Evolutionary conservation across 2,329 filamentous ascomycete genomes (phyloP).

Genomic region (Chaetomium globosum): DNA sequence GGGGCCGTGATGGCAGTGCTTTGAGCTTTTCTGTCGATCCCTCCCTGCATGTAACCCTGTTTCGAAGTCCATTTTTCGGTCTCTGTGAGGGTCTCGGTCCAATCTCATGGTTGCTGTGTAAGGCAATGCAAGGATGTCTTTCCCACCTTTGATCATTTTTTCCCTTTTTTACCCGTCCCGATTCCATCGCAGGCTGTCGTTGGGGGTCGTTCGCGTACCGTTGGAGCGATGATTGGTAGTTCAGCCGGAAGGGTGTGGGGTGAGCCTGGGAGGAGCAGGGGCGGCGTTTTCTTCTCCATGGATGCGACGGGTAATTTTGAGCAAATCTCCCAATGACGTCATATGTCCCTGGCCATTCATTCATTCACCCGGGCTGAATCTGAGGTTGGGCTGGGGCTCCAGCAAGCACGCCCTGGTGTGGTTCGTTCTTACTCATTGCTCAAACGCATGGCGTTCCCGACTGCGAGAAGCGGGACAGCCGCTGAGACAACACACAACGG

Average conservation of each 20-base stretch:
- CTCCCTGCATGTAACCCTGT: neutral
- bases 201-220: neutral
- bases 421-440: neutral
- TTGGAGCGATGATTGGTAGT: neutral
- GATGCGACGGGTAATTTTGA: neutral
- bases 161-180: neutral
- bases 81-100: neutral
- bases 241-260: neutral
- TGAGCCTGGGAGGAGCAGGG: neutral
- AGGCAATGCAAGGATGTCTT: neutral
- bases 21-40: neutral
- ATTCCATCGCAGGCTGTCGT: neutral
- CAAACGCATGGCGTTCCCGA: neutral
- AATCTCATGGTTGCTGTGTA: no score
- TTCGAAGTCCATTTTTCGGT: neutral
- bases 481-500: neutral
- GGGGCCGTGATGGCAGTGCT: neutral
- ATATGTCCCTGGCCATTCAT: neutral
- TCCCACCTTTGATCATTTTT: neutral
- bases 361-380: neutral
- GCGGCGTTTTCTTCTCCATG: neutral
- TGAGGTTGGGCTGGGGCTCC: neutral
- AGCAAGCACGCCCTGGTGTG: neutral
- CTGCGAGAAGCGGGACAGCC: neutral
- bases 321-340: slow-evolving; percentile 20